Evolutionary conservation across 345 rosid species (phyloP).

Genomic region (Linum lewisii): DNA sequence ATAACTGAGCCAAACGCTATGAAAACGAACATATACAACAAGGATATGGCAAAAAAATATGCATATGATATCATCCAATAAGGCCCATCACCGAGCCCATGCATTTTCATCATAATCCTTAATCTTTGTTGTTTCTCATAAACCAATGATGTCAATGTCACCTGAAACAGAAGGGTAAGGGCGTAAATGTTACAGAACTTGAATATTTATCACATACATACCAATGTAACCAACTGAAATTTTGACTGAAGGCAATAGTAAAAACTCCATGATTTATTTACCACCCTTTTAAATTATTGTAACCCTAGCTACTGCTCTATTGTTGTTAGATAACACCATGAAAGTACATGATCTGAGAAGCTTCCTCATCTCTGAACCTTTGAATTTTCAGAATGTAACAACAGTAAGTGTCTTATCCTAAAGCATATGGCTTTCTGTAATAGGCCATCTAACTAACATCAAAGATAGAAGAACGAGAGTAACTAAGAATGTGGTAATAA

Average conservation of each 20-base stretch:
- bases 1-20: conserved; percentile 64
- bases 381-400: too few species aligned
- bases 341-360: not conserved
- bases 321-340: not conserved
- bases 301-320: too few species aligned
- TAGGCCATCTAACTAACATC: not conserved
- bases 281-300: too few species aligned
- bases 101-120: conserved; percentile 96
- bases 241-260: not conserved
- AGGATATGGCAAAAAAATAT: conserved; percentile 61
- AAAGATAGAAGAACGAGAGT: not conserved
- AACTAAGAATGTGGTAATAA: not conserved
- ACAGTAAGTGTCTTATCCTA: not conserved
- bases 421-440: not conserved
- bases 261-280: not conserved
- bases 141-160: conserved; percentile 55
- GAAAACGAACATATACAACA: conserved; percentile 49
- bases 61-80: conserved; percentile 79
- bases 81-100: conserved; percentile 90
- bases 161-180: conserved; percentile 32
- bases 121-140: conserved; percentile 75
- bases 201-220: too few species aligned
- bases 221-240: not conserved
- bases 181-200: not conserved
- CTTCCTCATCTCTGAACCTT: not conserved